Percentiles rank a stretch among this genome's conserved stretches.
Evolutionary conservation across 345 rosid species (phyloP).

Genomic region (Isatis tinctoria): DNA sequence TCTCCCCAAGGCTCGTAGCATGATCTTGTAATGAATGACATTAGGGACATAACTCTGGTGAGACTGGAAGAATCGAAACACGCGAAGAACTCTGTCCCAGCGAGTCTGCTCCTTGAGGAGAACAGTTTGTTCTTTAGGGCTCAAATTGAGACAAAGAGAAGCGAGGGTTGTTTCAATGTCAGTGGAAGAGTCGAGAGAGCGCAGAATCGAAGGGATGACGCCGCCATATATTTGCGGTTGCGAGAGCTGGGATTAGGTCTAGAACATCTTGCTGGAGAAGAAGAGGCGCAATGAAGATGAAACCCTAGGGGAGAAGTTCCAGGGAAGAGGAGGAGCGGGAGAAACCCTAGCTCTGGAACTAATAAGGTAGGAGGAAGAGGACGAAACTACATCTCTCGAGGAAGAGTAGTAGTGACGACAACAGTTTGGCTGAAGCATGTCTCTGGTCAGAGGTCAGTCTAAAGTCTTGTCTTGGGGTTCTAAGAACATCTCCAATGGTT

Average conservation of each 20-base stretch:
- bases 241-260: conserved; percentile 29
- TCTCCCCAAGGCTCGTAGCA: conserved; percentile 73
- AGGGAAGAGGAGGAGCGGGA: conserved; percentile 3
- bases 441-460: conserved; percentile 5
- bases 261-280: conserved; percentile 38
- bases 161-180: conserved; percentile 54
- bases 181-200: conserved; percentile 50
- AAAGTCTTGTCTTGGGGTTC: not conserved
- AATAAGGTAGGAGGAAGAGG: not conserved
- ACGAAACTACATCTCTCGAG: conserved; percentile 7
- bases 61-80: conserved; percentile 68
- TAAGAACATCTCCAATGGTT: too few species aligned
- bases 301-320: conserved; percentile 34
- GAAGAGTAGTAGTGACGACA: conserved; percentile 18
- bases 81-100: conserved; percentile 54
- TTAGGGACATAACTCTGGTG: conserved; percentile 59
- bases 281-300: conserved; percentile 49
- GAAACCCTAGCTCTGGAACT: conserved; percentile 14
- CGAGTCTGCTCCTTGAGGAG: conserved; percentile 65
- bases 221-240: conserved; percentile 50
- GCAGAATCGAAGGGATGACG: conserved; percentile 55
- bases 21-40: conserved; percentile 79
- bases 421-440: conserved; percentile 24
- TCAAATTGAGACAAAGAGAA: conserved; percentile 48
- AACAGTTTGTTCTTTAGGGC: conserved; percentile 78